phyloP scores from a whole-genome alignment of 495 filamentous ascomycete genomes.

The Penicillium coffeae region DNA sequence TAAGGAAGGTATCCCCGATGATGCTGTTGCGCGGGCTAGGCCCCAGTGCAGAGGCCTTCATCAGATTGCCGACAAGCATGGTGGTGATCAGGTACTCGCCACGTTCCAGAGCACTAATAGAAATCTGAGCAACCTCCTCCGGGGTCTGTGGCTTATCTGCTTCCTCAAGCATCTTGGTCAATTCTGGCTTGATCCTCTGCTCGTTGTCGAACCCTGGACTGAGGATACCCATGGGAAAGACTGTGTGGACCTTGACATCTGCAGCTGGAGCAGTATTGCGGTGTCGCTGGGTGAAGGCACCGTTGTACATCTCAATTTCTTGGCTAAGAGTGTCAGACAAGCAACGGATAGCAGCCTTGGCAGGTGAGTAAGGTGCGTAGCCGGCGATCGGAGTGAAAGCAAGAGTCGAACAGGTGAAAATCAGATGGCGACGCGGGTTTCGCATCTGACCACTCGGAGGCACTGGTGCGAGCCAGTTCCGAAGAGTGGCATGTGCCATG shows the following conservation, averaged over 20 bases:
- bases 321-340: slow-evolving; percentile 78
- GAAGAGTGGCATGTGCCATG: slow-evolving; percentile 65
- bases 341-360: slow-evolving; percentile 80
- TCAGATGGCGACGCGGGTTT: slow-evolving; percentile 63
- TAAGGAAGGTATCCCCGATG: slow-evolving; percentile 37
- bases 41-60: slow-evolving; percentile 55
- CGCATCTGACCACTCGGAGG: slow-evolving; percentile 26
- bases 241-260: slow-evolving; percentile 73
- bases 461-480: slow-evolving; percentile 46
- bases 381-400: slow-evolving; percentile 75
- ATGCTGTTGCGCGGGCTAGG: slow-evolving; percentile 40
- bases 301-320: slow-evolving; percentile 80
- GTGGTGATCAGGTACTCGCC: slow-evolving; percentile 77
- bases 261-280: slow-evolving; percentile 38
- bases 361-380: slow-evolving; percentile 81
- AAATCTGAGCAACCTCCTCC: slow-evolving; percentile 65
- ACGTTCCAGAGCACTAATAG: slow-evolving; percentile 71
- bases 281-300: slow-evolving; percentile 50
- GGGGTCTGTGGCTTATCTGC: slow-evolving; percentile 74
- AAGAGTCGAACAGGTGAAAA: slow-evolving; percentile 78
- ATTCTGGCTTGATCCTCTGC: slow-evolving; percentile 71
- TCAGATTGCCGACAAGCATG: slow-evolving; percentile 58
- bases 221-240: slow-evolving; percentile 81
- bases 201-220: slow-evolving; percentile 74
- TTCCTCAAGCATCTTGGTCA: slow-evolving; percentile 80